Evolutionary conservation across 2,329 filamentous ascomycete genomes (phyloP), one percentile per base, ranked within the genome.

Genomic region (Penicillium glabrum): DNA sequence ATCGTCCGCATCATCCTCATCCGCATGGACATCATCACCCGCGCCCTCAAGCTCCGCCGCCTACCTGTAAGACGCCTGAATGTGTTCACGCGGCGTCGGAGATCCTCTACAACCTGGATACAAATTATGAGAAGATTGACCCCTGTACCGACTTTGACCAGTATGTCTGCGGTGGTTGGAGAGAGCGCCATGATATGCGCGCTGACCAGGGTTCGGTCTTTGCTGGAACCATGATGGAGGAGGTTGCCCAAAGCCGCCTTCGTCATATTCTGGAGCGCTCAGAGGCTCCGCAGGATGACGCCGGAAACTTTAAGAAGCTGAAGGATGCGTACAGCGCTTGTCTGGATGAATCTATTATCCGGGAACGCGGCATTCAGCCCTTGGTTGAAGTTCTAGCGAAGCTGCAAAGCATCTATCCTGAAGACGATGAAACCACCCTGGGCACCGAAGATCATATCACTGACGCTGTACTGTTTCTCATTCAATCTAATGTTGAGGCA

Each of bases 91-190:
- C 85, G 13, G 81, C 86, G 5, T 86, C 84, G 13, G 81, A 83
- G 60, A 81, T 89, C 39, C 77, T 88, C 9, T 82, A 85, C 61
- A 87, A 85, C 57, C 73, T 89, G 14, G 83, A 85, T 16, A 82
- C 85, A 8, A 76, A 86, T 50, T 86, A 89, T 70, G 77, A 83
- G 57, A 72, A 83, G 2, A 76, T 90, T 39, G 86, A 90, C 67
- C 83, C 88, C 1, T 91, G 88, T 64, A 82, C 79, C n/a, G 74
- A 89, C 66, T 91, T 91, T 58, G 85, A 89, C 58, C 78, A 86
- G 68, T 81, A 86, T 54, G 85, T 86, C 21, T 90, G 88, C 64
- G 86, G 85, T 54, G 87, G 87, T 11, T 90, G 87, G 83, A 78
- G 82, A 51, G 78, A 84, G 23, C 79, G 77, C 10, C 83, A 89